Evolutionary conservation across 129 eudicot species (phyloP), one percentile per base, ranked within the genome.

Genomic region (Pittosporum tobira): DNA sequence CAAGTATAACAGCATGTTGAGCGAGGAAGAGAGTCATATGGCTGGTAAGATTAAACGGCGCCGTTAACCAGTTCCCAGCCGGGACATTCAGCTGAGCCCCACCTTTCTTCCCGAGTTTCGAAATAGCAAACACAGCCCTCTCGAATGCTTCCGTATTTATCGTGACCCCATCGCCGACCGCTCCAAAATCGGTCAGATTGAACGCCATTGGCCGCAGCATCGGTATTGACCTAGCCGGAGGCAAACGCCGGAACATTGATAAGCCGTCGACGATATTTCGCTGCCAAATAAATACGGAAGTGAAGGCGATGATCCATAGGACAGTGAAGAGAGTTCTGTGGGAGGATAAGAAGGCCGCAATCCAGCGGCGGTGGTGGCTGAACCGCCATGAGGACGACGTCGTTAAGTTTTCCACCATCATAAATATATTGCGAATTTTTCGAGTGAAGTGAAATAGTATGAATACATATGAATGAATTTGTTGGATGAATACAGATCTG

Each of bases 21-120:
- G 81, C 99, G 51, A 91, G 96, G 62, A 83, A 91, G 38, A 91
- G 69, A 27, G 99, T 91, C 81, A 91, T 78, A 57, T 87, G 81
- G 65, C 99, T 87, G 0, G 99, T 91, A 21, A 91, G 74, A 82
- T 91, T 91, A 73, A 91, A 91, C 45, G 96, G 99, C 22, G 84
- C 95, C 37, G 99, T 91, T 13, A 91, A 62, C 99, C 99, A 91
- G 38, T 52, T 34, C 22, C 99, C 99, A 8, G 96, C 78, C 0
- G 96, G 94, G 36, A 91, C 96, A 73, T 83, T 72, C 10, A 91
- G 78, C 96, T 83, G 94, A 1, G 84, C 99, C 7, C 99, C 96
- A 5, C 99, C 99, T 10, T 59, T 72, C 59, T 83, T 71, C 71
- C 79, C 82, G 0, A 83, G 57, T 76, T 87, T 84, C 0, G 85